Percentiles rank a stretch among this genome's conserved stretches.
These are phyloP conservation scores for Cenchrus americanus DNA, from an alignment of 176 grass and related monocot species.

Conservation along the genomic window DNA sequence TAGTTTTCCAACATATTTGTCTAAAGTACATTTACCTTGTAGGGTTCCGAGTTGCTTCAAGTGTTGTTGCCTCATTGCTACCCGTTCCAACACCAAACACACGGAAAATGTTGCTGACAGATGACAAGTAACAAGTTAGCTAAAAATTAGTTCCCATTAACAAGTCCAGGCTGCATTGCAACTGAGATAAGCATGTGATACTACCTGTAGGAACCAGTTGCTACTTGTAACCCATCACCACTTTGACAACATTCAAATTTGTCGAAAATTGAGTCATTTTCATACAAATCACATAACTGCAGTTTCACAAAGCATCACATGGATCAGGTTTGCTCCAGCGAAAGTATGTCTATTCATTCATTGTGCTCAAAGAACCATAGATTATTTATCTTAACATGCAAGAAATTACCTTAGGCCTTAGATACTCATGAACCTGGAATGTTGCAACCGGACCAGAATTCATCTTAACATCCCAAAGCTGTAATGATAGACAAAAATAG, in stretches of 20 bases:
- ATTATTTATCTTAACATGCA: constrained; percentile 42
- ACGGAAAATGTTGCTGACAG: constrained; percentile 80
- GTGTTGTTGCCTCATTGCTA: constrained; percentile 70
- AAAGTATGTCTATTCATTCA: constrained; percentile 20
- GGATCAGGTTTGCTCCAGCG: constrained; percentile 21
- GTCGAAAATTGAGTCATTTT: constrained; percentile 98
- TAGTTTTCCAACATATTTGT: constrained; percentile 20
- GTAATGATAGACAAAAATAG: constrained; percentile 42
- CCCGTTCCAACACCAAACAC: constrained; percentile 70
- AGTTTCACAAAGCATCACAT: constrained; percentile 43
- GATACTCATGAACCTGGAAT: constrained; percentile 92
- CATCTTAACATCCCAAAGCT: constrained; percentile 99
- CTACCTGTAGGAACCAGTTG: constrained; percentile 98
- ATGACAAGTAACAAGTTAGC: constrained; percentile 43
- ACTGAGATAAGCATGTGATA: constrained; percentile 25
- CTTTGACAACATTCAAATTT: constrained; percentile 98
- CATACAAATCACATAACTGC: constrained; percentile 98
- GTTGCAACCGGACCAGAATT: constrained; percentile 86
- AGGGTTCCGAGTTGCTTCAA: constrained; percentile 94
- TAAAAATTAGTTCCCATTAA: constrained; percentile 39
- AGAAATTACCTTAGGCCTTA: constrained; percentile 91
- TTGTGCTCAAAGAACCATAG: constrained; percentile 17
- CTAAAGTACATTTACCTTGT: constrained; percentile 65
- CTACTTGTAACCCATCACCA: constrained; percentile 82
- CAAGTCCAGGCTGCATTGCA: constrained; percentile 15